Percentiles rank a stretch among this genome's conserved stretches.
Conservation (phyloP, 306 rosid species). For the Notholithocarpus densiflorus region DNA sequence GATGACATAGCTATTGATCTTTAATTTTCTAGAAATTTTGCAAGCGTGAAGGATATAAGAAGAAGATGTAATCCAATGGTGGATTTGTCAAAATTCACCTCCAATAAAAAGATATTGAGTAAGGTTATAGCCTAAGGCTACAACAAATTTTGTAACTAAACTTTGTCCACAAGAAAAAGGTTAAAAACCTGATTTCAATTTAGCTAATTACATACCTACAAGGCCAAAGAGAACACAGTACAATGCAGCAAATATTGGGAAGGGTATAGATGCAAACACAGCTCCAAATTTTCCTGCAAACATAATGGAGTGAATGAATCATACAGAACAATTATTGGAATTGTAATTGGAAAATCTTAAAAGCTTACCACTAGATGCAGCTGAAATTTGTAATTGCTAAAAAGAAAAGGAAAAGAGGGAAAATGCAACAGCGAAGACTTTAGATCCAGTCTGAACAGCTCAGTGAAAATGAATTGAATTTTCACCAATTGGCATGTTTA, state of each 20-base stretch:
- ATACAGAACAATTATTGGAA: not conserved
- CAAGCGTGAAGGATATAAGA: too few relatives aligned
- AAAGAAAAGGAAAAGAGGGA: not conserved
- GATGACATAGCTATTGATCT: too few relatives aligned
- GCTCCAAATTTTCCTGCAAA: slow-evolving; percentile 91
- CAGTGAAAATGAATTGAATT: not conserved
- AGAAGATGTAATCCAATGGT: too few relatives aligned
- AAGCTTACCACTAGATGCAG: not conserved
- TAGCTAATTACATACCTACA: slow-evolving; percentile 57
- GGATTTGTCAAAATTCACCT: too few relatives aligned
- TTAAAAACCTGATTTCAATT: not conserved
- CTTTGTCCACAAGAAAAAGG: not conserved
- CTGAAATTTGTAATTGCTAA: not conserved
- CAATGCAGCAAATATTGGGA: slow-evolving; percentile 79
- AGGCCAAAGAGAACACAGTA: slow-evolving; percentile 91
- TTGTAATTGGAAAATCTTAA: not conserved
- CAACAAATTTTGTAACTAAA: too few relatives aligned
- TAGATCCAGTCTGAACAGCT: not conserved
- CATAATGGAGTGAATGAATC: not conserved
- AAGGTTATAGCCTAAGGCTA: too few relatives aligned
- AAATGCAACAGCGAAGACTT: not conserved
- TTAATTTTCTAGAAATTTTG: too few relatives aligned
- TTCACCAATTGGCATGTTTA: not conserved
- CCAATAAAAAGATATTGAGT: too few relatives aligned
- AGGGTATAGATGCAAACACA: slow-evolving; percentile 94